Evolutionary conservation across 352 stramenopile species (phyloP).

Genomic region (Globisporangium emineosum): DNA sequence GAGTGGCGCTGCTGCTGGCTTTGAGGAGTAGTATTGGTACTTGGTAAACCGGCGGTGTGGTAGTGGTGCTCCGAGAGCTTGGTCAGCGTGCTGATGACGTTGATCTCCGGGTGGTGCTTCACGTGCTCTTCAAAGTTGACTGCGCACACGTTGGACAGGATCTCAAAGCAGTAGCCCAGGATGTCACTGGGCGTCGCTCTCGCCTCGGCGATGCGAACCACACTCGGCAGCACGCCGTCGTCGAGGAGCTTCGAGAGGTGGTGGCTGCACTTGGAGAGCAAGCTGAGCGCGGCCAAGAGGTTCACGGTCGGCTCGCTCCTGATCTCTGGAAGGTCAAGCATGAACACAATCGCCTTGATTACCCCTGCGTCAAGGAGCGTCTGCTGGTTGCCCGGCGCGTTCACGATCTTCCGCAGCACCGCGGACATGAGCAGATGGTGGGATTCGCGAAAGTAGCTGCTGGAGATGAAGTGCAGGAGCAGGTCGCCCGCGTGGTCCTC

Average conservation of each 20-base stretch:
- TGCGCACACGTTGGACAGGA: constrained; percentile 68
- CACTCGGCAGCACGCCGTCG: constrained; percentile 47
- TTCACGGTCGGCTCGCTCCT: constrained; percentile 37
- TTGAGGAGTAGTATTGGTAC: constrained; percentile 1
- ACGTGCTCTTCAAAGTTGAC: constrained; percentile 52
- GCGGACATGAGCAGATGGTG: constrained; percentile 46
- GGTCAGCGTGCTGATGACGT: constrained; percentile 70
- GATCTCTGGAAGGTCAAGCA: constrained; percentile 32
- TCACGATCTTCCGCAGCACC: constrained; percentile 57
- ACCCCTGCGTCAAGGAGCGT: constrained; percentile 41
- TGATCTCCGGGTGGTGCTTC: constrained; percentile 41
- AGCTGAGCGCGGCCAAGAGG: constrained; percentile 40
- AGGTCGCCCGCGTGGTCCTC: constrained; percentile 47
- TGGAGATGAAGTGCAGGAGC: constrained; percentile 56
- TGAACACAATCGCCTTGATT: constrained; percentile 40
- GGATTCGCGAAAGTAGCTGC: constrained; percentile 27
- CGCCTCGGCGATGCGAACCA: constrained; percentile 48
- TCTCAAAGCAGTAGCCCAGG: constrained; percentile 59
- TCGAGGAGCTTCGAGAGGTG: constrained; percentile 43
- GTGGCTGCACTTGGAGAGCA: constrained; percentile 45
- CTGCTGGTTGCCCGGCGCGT: constrained; percentile 61
- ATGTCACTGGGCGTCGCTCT: constrained; percentile 26
- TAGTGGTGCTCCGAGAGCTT: constrained; percentile 57
- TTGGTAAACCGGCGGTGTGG: constrained; percentile 14
- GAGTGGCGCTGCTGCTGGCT: background rate